These are phyloP conservation scores for Colletotrichum camelliae DNA, from an alignment of 2,329 filamentous ascomycete species.

Conservation along the genomic window DNA sequence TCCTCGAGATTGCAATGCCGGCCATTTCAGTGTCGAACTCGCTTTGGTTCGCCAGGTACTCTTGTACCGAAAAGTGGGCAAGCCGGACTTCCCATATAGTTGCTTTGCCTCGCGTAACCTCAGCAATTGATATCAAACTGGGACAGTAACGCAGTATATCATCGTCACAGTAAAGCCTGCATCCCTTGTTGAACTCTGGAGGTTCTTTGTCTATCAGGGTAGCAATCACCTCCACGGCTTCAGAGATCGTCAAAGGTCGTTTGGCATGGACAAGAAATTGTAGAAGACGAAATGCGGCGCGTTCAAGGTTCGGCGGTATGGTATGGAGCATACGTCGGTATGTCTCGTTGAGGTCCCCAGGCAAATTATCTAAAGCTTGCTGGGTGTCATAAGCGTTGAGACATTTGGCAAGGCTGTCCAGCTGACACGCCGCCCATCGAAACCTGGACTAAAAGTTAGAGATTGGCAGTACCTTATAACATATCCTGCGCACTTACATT, in stretches of 20 bases:
- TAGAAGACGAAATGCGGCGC: conserved; percentile 23
- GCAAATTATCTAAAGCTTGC: not conserved
- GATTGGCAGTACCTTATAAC: not conserved
- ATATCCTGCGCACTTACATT: not conserved
- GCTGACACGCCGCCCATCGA: not conserved
- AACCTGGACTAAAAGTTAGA: not conserved
- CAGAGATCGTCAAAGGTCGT: conserved; percentile 20
- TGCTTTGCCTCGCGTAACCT: too few species aligned
- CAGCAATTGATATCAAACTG: conserved; percentile 20
- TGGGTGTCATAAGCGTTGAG: not conserved
- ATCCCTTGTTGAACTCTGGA: conserved; percentile 9
- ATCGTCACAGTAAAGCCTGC: not conserved
- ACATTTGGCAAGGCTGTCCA: not conserved
- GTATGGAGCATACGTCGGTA: not conserved
- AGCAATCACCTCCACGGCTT: conserved; percentile 29
- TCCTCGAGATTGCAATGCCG: conserved; percentile 24
- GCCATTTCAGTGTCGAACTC: conserved; percentile 3
- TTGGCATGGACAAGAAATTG: conserved; percentile 27
- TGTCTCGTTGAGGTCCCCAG: not conserved
- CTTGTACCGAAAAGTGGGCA: conserved; percentile 30
- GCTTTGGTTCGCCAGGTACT: conserved; percentile 22
- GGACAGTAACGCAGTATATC: conserved; percentile 24
- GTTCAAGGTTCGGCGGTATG: conserved; percentile 19
- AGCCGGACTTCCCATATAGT: conserved; percentile 25
- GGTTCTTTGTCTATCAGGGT: conserved; percentile 19